Percentiles rank a stretch among this genome's conserved stretches.
Conservation (phyloP, 805 yeast species). For the Kockiozyma suomiensis region DNA sequence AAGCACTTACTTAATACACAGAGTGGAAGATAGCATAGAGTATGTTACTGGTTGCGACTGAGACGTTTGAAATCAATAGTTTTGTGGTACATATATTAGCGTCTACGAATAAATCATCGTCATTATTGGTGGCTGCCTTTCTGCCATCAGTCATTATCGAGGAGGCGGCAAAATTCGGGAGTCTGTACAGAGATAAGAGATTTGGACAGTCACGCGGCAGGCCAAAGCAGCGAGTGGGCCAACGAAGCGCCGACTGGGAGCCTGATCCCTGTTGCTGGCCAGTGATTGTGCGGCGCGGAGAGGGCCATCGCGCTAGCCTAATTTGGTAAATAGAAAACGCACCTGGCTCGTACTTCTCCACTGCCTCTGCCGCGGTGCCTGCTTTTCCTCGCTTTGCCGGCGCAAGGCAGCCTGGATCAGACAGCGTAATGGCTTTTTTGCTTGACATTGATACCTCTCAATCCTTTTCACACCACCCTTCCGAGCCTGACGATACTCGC, state of each 20-base stretch:
- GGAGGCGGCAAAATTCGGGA: not conserved
- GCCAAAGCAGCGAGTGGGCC: not conserved
- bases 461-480: not conserved
- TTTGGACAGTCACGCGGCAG: not conserved
- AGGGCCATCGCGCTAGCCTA: not conserved
- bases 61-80: too few species aligned
- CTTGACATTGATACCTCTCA: not conserved
- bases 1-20: too few species aligned
- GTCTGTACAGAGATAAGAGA: not conserved
- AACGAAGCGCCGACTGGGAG: constrained; percentile 7
- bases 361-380: not conserved
- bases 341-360: not conserved
- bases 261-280: not conserved
- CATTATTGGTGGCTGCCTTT: too few species aligned
- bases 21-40: too few species aligned
- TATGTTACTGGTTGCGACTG: too few species aligned
- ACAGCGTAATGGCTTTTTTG: not conserved
- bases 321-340: not conserved
- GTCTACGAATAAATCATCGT: too few species aligned
- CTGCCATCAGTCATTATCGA: not conserved
- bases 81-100: too few species aligned
- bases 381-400: not conserved
- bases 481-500: not conserved
- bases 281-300: constrained; percentile 9
- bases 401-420: not conserved